phyloP scores from a whole-genome alignment of 2,329 filamentous ascomycete genomes.

The Xylariaceae sp. region DNA sequence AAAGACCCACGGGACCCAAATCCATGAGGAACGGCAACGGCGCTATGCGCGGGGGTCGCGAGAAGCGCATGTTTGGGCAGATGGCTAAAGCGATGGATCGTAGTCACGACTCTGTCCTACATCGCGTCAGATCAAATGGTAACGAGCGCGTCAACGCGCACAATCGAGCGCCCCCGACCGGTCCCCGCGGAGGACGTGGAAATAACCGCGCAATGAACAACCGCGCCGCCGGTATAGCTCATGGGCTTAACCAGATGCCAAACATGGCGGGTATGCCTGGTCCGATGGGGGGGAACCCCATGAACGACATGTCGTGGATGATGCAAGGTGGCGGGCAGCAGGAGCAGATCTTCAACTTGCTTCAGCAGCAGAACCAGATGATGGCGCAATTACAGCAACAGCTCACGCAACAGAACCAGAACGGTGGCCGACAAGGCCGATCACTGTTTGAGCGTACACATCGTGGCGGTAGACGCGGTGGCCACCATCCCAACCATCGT shows the following conservation, averaged over 20 bases:
- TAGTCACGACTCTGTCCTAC: constrained; percentile 67
- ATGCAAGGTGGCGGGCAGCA: constrained; percentile 57
- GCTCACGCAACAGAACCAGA: constrained; percentile 49
- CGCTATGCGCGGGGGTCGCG: constrained; percentile 50
- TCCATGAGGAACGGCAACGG: constrained; percentile 67
- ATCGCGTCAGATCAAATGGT: constrained; percentile 71
- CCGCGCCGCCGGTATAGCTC: constrained; percentile 45
- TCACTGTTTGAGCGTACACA: constrained; percentile 73
- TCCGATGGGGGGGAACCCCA: constrained; percentile 37
- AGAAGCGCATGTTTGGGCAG: constrained; percentile 81
- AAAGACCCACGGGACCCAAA: constrained; percentile 87
- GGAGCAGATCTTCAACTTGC: constrained; percentile 69
- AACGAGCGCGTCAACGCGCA: constrained; percentile 80
- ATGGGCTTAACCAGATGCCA: constrained; percentile 36
- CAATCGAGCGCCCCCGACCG: constrained; percentile 64
- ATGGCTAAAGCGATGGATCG: constrained; percentile 81
- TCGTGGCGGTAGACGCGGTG: constrained; percentile 47
- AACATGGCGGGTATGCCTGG: constrained; percentile 33
- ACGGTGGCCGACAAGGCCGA: constrained; percentile 43
- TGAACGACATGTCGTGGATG: constrained; percentile 44
- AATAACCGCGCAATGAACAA: constrained; percentile 49
- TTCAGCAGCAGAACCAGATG: constrained; percentile 84
- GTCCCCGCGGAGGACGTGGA: constrained; percentile 56
- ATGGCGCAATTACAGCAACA: constrained; percentile 71
- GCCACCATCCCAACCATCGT: constrained; percentile 35